These are phyloP conservation scores for Hyphopichia wangnamkhiaoensis DNA, from an alignment of 1,139 yeast genomes.

Conservation along the genomic window DNA sequence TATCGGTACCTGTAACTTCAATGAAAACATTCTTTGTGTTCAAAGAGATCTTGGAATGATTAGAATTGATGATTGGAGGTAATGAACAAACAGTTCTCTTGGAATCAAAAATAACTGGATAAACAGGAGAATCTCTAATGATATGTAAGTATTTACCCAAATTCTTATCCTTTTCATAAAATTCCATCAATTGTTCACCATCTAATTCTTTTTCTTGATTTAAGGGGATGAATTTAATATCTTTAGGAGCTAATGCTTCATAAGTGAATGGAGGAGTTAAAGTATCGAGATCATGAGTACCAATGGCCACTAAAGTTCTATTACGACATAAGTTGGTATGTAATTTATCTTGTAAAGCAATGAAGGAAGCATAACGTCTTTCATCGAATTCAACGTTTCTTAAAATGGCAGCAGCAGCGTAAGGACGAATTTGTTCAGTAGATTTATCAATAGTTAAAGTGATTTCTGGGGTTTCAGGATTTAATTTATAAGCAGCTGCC, in stretches of 20 bases:
- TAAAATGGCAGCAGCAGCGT: conserved; percentile 90
- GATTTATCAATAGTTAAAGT: conserved; percentile 74
- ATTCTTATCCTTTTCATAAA: conserved; percentile 88
- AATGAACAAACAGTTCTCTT: conserved; percentile 80
- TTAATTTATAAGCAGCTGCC: conserved; percentile 68
- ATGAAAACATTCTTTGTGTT: conserved; percentile 87
- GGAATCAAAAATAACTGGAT: conserved; percentile 85
- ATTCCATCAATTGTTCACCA: conserved; percentile 82
- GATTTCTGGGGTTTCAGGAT: conserved; percentile 60
- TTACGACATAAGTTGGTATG: conserved; percentile 96
- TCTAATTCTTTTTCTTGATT: conserved; percentile 78
- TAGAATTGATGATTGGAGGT: conserved; percentile 96
- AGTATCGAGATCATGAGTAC: conserved; percentile 92
- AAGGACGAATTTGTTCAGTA: conserved; percentile 78
- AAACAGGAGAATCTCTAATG: conserved; percentile 84
- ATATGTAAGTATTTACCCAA: conserved; percentile 86
- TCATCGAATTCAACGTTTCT: conserved; percentile 80
- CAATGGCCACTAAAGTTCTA: conserved; percentile 96
- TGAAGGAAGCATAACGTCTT: conserved; percentile 89
- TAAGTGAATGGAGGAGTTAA: conserved; percentile 84
- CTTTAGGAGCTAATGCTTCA: conserved; percentile 80
- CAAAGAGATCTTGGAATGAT: conserved; percentile 83
- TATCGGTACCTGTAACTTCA: conserved; percentile 95
- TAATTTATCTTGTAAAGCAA: conserved; percentile 92
- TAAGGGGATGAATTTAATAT: conserved; percentile 78